Base-by-base conservation (phyloP, 345 rosid genomes). In the Raphanus raphanistrum region DNA sequence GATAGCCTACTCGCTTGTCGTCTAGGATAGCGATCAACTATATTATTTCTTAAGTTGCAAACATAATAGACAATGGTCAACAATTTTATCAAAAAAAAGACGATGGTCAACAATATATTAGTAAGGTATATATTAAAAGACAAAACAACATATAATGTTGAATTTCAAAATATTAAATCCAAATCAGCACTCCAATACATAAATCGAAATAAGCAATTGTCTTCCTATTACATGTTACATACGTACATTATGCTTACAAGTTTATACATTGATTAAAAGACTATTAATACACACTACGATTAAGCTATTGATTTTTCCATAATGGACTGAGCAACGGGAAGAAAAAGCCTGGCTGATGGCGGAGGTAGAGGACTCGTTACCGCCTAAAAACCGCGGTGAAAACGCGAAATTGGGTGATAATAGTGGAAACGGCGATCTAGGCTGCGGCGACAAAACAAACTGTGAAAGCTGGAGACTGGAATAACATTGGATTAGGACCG, bases 391-490 rank as follows among this genome's bases (percentile, higher is more conserved):
- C 76, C 94, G 96, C 9, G 92, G 78, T 78, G 97, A 88, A 35
- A 91, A 93, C 3, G 86, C 73, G 60, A 90, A 93, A 79, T 84
- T 93, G 2, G 97, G 92, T 7, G 98, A 91, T 33, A 86, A 75
- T 78, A 85, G 59, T 0, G 92, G 90, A 75, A 85, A 87, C 3
- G 96, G 89, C 5, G 94, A 91, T 50, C 85, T 71, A 2, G 72
- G 83, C 2, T 85, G 89, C 27, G 92, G 88, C 62, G 91, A 87
- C 84, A 85, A 73, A 71, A 77, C 88, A 77, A 84, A 91, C 71
- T 93, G 97, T 15, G 95, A 88, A 72, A 87, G n/a, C 87, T 35
- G 98, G 97, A 9, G 95, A 91, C 68, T 74, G 97, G 81, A 8
- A 86, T 85, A 71, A 65, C 85, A 86, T 88, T 80, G 54, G 79